These are phyloP conservation scores for Colletotrichum sp. DNA, from an alignment of 2,329 filamentous ascomycete genomes.

Conservation along the genomic window DNA sequence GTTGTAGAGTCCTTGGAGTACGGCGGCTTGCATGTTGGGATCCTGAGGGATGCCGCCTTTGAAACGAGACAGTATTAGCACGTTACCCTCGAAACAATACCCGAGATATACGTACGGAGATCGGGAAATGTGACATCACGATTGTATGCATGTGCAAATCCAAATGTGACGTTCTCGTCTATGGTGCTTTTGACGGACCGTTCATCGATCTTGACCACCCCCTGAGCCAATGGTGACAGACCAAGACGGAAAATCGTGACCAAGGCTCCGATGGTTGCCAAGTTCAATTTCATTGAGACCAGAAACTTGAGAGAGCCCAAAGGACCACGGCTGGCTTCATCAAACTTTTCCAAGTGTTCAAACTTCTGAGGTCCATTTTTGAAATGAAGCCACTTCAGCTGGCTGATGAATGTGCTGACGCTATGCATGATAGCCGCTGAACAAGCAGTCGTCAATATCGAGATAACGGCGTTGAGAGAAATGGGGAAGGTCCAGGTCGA, in stretches of 20 bases:
- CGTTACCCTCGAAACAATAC: too few species aligned
- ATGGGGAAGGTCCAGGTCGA: background rate
- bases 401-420: background rate
- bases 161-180: too few species aligned
- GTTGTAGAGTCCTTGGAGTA: too few species aligned
- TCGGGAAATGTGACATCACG: too few species aligned
- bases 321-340: background rate
- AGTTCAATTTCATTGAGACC: background rate
- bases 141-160: too few species aligned
- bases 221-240: background rate
- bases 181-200: accelerated
- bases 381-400: background rate
- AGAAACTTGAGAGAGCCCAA: background rate
- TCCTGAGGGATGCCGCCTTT: too few species aligned
- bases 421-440: background rate
- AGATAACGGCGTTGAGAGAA: background rate
- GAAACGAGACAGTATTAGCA: too few species aligned
- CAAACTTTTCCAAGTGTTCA: background rate
- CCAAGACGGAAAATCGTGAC: background rate
- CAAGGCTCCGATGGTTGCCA: background rate
- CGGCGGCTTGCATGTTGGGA: too few species aligned
- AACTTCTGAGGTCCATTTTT: background rate
- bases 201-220: background rate
- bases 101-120: too few species aligned
- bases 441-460: background rate